Conservation (phyloP, 345 rosid genomes). For the Erodium maritimum region DNA sequence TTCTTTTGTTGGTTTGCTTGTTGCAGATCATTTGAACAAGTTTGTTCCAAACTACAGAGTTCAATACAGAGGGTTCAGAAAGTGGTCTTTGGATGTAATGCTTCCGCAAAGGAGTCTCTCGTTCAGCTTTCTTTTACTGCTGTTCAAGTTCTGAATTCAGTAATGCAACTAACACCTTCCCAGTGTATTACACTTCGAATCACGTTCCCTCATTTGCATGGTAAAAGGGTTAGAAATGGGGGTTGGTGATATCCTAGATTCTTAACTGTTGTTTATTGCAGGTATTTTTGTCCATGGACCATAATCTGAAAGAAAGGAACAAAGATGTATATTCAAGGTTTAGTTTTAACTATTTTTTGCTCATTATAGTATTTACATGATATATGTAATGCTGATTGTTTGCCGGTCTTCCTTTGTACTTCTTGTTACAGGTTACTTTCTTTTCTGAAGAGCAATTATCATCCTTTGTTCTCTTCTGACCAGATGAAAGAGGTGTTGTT, state of each 20-base stretch:
- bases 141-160: slow-evolving; percentile 43
- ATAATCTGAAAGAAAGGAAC: slow-evolving; percentile 36
- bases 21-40: slow-evolving; percentile 64
- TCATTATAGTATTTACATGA: slow-evolving; percentile 1
- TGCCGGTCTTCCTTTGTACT: slow-evolving; percentile 6
- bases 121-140: slow-evolving; percentile 40
- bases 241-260: not conserved
- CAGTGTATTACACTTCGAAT: not conserved
- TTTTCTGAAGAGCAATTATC: slow-evolving; percentile 31
- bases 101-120: slow-evolving; percentile 37
- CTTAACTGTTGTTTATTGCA: slow-evolving; percentile 23
- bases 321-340: slow-evolving; percentile 54
- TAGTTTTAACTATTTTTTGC: not conserved
- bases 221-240: not conserved
- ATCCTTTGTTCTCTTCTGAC: slow-evolving; percentile 36
- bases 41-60: slow-evolving; percentile 41
- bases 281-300: slow-evolving; percentile 53
- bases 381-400: slow-evolving; percentile 1
- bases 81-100: slow-evolving; percentile 20
- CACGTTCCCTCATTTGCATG: not conserved
- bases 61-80: slow-evolving; percentile 56
- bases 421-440: slow-evolving; percentile 51
- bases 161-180: slow-evolving; percentile 19
- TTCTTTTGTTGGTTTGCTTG: slow-evolving; percentile 10
- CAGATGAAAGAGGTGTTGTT: slow-evolving; percentile 57